Evolutionary conservation across 805 yeast genomes (phyloP).

Genomic region (Metschnikowia proteae): DNA sequence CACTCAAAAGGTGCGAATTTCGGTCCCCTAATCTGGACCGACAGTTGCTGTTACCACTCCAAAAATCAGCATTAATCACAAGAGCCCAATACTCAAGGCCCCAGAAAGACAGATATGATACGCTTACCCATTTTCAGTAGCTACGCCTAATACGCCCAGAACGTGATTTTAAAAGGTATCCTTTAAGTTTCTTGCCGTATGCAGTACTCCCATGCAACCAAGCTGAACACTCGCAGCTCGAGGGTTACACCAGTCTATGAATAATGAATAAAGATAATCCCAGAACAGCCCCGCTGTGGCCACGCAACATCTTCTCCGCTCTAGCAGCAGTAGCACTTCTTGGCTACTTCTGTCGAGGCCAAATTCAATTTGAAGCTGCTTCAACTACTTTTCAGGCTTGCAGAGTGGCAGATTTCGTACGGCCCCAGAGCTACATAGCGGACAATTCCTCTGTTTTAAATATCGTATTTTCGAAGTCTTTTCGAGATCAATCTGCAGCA

Average conservation of each 20-base stretch:
- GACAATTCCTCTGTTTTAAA: constrained; percentile 28
- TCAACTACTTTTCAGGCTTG: neutral
- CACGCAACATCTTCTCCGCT: neutral
- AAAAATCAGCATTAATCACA: too few species aligned
- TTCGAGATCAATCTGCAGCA: constrained; percentile 28
- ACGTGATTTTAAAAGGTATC: too few species aligned
- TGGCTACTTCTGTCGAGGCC: neutral
- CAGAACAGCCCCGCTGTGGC: neutral
- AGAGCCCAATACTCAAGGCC: too few species aligned
- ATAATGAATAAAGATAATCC: neutral
- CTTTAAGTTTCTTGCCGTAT: neutral
- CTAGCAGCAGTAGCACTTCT: too few species aligned
- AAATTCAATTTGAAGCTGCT: too few species aligned
- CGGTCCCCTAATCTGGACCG: too few species aligned
- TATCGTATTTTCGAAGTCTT: constrained; percentile 10
- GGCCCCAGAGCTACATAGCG: constrained; percentile 21
- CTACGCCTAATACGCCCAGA: too few species aligned
- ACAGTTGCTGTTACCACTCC: too few species aligned
- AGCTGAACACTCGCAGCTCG: neutral
- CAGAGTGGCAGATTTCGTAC: constrained; percentile 17
- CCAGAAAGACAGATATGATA: too few species aligned
- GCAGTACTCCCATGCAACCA: neutral
- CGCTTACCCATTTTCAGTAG: too few species aligned
- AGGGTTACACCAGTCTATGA: neutral
- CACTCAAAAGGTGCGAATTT: too few species aligned